These are phyloP conservation scores for Aegilops umbellulata DNA, from an alignment of 176 grass and related monocot genomes.

Conservation along the genomic window DNA sequence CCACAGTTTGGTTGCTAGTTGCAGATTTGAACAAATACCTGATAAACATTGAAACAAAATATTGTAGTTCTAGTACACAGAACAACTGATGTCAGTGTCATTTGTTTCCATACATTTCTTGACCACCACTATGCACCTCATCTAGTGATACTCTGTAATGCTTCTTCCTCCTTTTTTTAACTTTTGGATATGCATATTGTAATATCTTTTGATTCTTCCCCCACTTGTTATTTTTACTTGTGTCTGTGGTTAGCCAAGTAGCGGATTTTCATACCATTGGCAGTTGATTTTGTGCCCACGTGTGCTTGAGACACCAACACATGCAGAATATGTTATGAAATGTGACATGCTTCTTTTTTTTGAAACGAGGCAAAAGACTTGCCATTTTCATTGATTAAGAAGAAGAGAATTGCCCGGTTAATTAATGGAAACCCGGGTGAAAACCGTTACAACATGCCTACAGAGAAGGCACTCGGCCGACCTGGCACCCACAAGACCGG, in stretches of 20 bases:
- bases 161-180: too few relatives aligned
- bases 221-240: not conserved
- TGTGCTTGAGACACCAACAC: not conserved
- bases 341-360: not conserved
- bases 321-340: not conserved
- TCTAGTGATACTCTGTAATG: not conserved
- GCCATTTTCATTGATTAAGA: too few relatives aligned
- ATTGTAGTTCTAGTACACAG: not conserved
- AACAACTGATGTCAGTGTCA: not conserved
- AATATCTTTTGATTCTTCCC: not conserved
- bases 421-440: too few relatives aligned
- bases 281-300: not conserved
- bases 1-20: constrained; percentile 4
- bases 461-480: too few relatives aligned
- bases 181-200: too few relatives aligned
- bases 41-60: not conserved
- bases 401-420: too few relatives aligned
- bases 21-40: not conserved
- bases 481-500: too few relatives aligned
- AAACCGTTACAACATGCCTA: too few relatives aligned
- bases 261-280: not conserved
- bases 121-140: not conserved
- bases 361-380: too few relatives aligned
- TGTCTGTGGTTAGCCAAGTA: not conserved
- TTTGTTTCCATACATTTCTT: not conserved